Evolutionary conservation across 306 rosid genomes (phyloP), one percentile per base, ranked within the genome.

Genomic region (Quercus agrifolia): DNA sequence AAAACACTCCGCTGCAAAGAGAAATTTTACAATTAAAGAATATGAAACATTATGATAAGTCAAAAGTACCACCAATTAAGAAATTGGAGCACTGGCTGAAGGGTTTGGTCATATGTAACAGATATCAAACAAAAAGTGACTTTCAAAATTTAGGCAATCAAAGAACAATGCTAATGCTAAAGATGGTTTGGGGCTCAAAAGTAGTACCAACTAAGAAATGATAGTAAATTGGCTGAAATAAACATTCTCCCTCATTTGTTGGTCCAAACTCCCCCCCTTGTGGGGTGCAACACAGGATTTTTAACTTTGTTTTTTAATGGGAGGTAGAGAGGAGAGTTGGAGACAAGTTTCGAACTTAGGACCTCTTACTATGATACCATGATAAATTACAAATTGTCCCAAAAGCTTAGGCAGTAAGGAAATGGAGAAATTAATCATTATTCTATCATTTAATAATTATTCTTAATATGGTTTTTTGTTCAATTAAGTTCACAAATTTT

Each of bases 1-100:
- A 87, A 96, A 91, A 89, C 92, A 89, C 88, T 87, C 97, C 31
- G 99, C 99, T 96, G 80, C 87, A 83, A 63, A 83, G 61, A 63
- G 77, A 85, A 52, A 77, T 41, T 78, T 79, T 59, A 58, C 79
- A 77, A 80, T 58, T 80, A 87, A 66, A 69, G 71, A 55, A 83
- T 61, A 75, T 69, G 77, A 61, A 83, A 56, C 54, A 81, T 35
- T 31, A 44, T 14, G 35, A 46, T 51, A 72, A 25, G 25, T 64
- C 75, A 70, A 75, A 41, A 71, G 54, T 66, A 81, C 81, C 80
- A 63, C 41, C 31, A 19, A n/a, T 35, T 71, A 82, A 55, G 35
- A 70, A 63, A 15, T 35, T 6, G 66, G 55, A 52, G 70, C 38
- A 61, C n/a, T 55, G 11, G 76, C 44, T 28, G 44, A 62, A 19